A percentile compares a stretch with the other conserved stretches of the same genome.
Evolutionary conservation across 2,329 filamentous ascomycete genomes (phyloP).

Genomic region (Gnomoniopsis smithogilvyi): DNA sequence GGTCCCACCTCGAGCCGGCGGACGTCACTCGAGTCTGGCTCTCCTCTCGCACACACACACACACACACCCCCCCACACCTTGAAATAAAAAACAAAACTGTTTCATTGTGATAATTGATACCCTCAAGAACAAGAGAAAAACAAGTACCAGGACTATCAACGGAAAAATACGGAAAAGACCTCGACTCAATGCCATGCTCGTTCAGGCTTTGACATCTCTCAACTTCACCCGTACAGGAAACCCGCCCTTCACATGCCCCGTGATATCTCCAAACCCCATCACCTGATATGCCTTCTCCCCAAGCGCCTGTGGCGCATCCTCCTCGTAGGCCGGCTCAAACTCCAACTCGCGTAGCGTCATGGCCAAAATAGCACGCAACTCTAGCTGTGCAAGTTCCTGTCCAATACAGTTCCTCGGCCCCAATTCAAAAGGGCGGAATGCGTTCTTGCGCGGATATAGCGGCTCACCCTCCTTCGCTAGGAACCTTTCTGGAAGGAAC

Average conservation of each 20-base stretch:
- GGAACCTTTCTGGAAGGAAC: slow-evolving; percentile 43
- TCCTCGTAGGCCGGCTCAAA: slow-evolving; percentile 8
- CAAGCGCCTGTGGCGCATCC: slow-evolving; percentile 10
- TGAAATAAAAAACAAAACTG: too few species aligned
- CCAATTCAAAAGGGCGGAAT: slow-evolving; percentile 36
- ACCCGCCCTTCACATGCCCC: slow-evolving; percentile 9
- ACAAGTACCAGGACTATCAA: too few species aligned
- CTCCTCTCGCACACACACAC: too few species aligned
- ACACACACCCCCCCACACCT: too few species aligned
- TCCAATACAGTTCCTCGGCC: slow-evolving; percentile 33
- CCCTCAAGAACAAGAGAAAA: too few species aligned
- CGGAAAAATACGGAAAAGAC: too few species aligned
- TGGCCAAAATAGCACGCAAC: slow-evolving; percentile 26
- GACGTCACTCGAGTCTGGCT: too few species aligned
- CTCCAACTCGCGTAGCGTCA: slow-evolving; percentile 17
- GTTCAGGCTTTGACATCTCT: background rate
- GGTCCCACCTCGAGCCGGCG: too few species aligned
- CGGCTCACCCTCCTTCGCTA: slow-evolving; percentile 23
- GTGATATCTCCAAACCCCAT: slow-evolving; percentile 5
- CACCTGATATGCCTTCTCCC: slow-evolving; percentile 10
- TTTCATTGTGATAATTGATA: too few species aligned
- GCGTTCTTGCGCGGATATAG: slow-evolving; percentile 25
- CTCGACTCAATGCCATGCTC: too few species aligned
- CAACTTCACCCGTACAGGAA: slow-evolving; percentile 7
- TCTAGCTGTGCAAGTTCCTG: slow-evolving; percentile 34